Evolutionary conservation across 257 asterid species (phyloP), one percentile per base, ranked within the genome.

Genomic region (Penstemon barbatus): DNA sequence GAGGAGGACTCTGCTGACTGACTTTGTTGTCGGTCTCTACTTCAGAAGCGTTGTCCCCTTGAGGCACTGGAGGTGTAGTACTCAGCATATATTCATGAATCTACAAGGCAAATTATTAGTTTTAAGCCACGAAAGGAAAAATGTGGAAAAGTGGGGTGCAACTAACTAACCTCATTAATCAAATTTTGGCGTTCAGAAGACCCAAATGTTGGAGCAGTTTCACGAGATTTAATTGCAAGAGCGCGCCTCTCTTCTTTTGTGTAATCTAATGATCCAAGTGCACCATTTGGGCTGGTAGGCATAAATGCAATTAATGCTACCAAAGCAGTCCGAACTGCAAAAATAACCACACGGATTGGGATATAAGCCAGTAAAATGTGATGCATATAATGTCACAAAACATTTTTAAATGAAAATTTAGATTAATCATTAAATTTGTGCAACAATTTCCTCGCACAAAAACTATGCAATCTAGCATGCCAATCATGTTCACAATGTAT

Each of bases 211-310:
- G 98, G 96, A 74, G 95, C 81, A 44, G 75, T 74, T 66, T 83
- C 89, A 18, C 92, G 90, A 66, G 98, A 85, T 74, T 87, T 92
- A 41, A 84, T 68, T 46, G 98, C 96, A 71, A 92, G 90, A 65
- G 80, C 82, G 54, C 81, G 85, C 73, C 94, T 87, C 78, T 92
- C 98, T 71, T 89, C 94, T 76, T 86, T 89, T 5, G 86, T 74
- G 75, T 89, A 87, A 68, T 92, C 95, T 57, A 91, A 77, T 52
- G 98, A 91, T 49, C 95, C 96, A 68, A 92, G 72, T 6, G 96
- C 98, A 52, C 98, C 98, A 63, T 89, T 89, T 63, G 98, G 94
- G 73, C 77, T 83, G 73, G 96, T 89, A 46, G 98, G 98, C 98
- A 89, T 92, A 63, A 92, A 92, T 33, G 98, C 98, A 12, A 92